Conservation (phyloP, 2,329 filamentous ascomycete genomes). For the Daldinia sp. region DNA sequence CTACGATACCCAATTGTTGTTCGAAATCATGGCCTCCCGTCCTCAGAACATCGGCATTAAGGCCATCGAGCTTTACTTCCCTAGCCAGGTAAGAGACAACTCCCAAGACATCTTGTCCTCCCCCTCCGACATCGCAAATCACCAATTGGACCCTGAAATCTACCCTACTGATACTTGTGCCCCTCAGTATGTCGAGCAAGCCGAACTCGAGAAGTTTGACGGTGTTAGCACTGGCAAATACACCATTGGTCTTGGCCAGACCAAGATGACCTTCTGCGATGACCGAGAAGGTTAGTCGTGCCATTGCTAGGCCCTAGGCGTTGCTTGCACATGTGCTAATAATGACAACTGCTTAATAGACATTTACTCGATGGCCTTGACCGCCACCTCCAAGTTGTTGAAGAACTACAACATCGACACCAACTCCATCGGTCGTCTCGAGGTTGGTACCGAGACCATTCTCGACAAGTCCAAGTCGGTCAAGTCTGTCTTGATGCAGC, state of each 20-base stretch:
- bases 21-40: conserved; percentile 70
- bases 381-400: conserved; percentile 78
- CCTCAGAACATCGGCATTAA: conserved; percentile 92
- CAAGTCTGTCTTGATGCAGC: conserved; percentile 88
- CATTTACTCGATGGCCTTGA: conserved; percentile 87
- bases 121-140: conserved; percentile 36
- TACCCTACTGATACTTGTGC: conserved; percentile 36
- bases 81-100: conserved; percentile 73
- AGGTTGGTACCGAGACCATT: conserved; percentile 86
- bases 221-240: conserved; percentile 84
- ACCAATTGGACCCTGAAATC: conserved; percentile 12
- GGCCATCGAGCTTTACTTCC: conserved; percentile 90
- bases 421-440: conserved; percentile 79
- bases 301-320: conserved; percentile 18
- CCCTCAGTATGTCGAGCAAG: conserved; percentile 80
- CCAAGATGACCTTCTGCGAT: conserved; percentile 92
- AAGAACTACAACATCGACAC: conserved; percentile 85
- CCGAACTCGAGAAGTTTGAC: conserved; percentile 86
- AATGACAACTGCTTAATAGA: conserved; percentile 58
- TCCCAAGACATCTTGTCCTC: conserved; percentile 11
- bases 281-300: conserved; percentile 77
- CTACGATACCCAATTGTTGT: conserved; percentile 18
- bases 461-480: conserved; percentile 92
- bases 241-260: conserved; percentile 90
- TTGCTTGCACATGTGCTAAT: conserved; percentile 11